Evolutionary conservation across 768 basidiomycete species (phyloP), one percentile per base, ranked within the genome.

Genomic region (Russula sp.): DNA sequence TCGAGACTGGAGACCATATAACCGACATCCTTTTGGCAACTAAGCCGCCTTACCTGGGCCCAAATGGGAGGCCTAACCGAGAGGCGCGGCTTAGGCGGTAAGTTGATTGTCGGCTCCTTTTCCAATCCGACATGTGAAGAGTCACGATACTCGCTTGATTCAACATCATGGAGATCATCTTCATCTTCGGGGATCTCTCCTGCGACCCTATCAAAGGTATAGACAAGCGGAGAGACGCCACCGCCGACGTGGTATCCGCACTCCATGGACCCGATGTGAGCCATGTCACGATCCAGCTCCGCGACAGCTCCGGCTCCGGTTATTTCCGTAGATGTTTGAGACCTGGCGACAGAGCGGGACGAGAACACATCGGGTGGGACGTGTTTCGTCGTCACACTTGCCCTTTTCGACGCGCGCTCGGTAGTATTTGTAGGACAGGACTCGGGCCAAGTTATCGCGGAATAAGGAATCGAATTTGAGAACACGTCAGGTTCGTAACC

Each of bases 1-100:
- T 47, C 91, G 83, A 31, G 89, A 87, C 89, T 91, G 58, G 27
- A 39, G 14, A 59, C n/a, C 20, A 49, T 40, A 44, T 57, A 49
- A 66, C 13, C 16, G 56, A 64, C 14, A 67, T 32, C n/a, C 37
- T 32, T 5, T 44, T n/a, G 7, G 48, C 3, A 31, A 11, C 1
- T 31, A 32, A 39, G 16, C 35, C 49, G 4, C 61, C 76, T 34
- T 67, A 80, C 81, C 71, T 74, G 66, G 6, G 80, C 79, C 80
- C 80, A 81, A 32, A 81, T 76, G 5, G 65, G 75, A 2, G 80
- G 81, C 9, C 8, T 44, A 37, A 50, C 63, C 8, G 71, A 69
- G 35, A 77, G 59, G 13, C 49, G 65, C 18, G 70, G 72, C 55
- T 73, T 76, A 11, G 52, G 48, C 27, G 45, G 14, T 37, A 37